Evolutionary conservation across 1,284 basidiomycete genomes (phyloP).

Genomic region (Malassezia arunalokei): DNA sequence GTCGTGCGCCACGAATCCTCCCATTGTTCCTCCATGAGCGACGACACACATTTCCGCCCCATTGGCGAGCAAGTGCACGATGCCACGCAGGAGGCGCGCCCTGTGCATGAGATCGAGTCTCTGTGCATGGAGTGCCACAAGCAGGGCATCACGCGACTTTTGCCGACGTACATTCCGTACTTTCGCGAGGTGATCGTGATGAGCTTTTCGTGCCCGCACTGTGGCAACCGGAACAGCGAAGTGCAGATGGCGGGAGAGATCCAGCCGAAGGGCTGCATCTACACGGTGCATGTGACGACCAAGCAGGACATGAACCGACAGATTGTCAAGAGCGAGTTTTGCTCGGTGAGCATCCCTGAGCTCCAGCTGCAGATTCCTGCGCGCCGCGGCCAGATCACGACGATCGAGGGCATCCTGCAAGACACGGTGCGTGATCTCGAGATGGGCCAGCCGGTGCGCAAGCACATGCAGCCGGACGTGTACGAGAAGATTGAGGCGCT

Average conservation of each 20-base stretch:
- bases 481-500: conserved; percentile 69
- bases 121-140: conserved; percentile 87
- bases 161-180: conserved; percentile 89
- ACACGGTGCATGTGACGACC: conserved; percentile 68
- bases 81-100: conserved; percentile 19
- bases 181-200: conserved; percentile 91
- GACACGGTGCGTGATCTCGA: conserved; percentile 73
- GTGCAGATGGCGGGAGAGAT: conserved; percentile 83
- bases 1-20: conserved; percentile 3
- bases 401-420: conserved; percentile 79
- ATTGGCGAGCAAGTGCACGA: conserved; percentile 9
- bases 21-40: conserved; percentile 1
- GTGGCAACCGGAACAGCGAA: conserved; percentile 81
- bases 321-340: conserved; percentile 75
- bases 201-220: conserved; percentile 90
- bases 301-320: conserved; percentile 74
- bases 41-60: conserved; percentile 12
- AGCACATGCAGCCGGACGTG: conserved; percentile 65
- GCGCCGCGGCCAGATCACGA: conserved; percentile 80
- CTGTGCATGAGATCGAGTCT: conserved; percentile 57
- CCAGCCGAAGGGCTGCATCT: conserved; percentile 54
- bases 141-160: conserved; percentile 80
- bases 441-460: conserved; percentile 72
- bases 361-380: conserved; percentile 76
- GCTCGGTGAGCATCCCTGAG: conserved; percentile 73